Evolutionary conservation across 176 grass and related monocot species (phyloP), one percentile per base, ranked within the genome.

Genomic region (Hsuehochloa calcarea): DNA sequence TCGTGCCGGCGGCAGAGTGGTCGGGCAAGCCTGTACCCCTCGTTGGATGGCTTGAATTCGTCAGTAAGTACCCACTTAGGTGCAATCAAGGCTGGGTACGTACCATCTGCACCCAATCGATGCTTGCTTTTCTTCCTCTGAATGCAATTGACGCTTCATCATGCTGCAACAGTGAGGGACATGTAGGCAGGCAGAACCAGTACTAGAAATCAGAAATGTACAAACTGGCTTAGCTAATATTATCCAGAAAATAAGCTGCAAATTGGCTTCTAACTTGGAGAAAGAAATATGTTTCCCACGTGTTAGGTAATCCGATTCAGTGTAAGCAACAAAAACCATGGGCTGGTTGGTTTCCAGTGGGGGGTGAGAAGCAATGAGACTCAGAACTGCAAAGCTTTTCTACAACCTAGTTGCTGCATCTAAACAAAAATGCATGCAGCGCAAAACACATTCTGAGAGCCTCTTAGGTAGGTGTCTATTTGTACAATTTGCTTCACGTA

Each of bases 21-120:
- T 43, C 19, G 10, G 9, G 17, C 58, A 5, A 72, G 43, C 70
- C 39, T 74, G 44, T 35, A 12, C 44, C 66, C 75, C 52, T 41
- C 3, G 23, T 64, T 82, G 62, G 52, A 40, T 38, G 37, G 46
- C 27, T 56, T 62, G 0, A 74, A 25, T 49, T 19, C 19, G 47
- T 47, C 69, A 38, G 85, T 19, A 39, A 40, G 34, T n/a, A 70
- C 26, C 29, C 40, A 9, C 38, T 66, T 51, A 64, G 2, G 22
- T 6, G 25, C 45, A 54, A 80, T 74, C 85, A 68, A 79, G 73
- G 74, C 17, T 45, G 47, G 12, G 25, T 29, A 29, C 38, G 75
- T n/a, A 1, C 40, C 52, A 60, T 70, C 39, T 11, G 74, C 64
- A n/a, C 10, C 27, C 54, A 50, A 74, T 44, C 37, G 63, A 54